Conservation (phyloP, 2,329 filamentous ascomycete genomes). For the Claviceps capensis region DNA sequence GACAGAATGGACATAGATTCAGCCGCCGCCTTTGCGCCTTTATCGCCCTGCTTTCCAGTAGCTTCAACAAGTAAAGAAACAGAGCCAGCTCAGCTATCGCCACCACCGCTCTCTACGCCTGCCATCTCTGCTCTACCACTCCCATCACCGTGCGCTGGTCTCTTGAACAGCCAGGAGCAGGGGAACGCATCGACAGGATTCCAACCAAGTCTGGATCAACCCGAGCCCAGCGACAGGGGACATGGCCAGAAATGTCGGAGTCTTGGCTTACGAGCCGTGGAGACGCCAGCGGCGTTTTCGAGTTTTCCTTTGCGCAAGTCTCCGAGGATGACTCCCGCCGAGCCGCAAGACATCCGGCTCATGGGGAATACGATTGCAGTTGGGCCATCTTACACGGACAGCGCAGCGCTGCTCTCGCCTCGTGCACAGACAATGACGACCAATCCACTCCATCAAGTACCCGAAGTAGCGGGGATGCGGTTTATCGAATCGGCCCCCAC, state of each 20-base stretch:
- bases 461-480: conserved; percentile 33
- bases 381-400: conserved; percentile 22
- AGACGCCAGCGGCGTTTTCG: conserved; percentile 9
- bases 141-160: background rate
- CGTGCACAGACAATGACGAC: conserved; percentile 59
- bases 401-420: conserved; percentile 54
- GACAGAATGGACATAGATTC: conserved; percentile 18
- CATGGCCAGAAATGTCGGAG: conserved; percentile 17
- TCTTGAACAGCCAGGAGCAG: conserved; percentile 4
- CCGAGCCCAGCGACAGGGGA: conserved; percentile 5
- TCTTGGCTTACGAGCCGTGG: conserved; percentile 18
- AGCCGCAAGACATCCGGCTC: conserved; percentile 9
- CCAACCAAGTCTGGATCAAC: conserved; percentile 17
- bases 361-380: conserved; percentile 24
- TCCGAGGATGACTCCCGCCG: conserved; percentile 1
- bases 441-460: conserved; percentile 43
- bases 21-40: background rate
- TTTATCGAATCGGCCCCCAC: conserved; percentile 40
- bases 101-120: background rate
- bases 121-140: background rate
- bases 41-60: background rate
- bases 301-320: conserved; percentile 5
- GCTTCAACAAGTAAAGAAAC: background rate
- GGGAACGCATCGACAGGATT: conserved; percentile 17
- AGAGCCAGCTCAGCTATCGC: background rate